Evolutionary conservation across 1,284 basidiomycete species (phyloP).

Genomic region (Marasmius sp.): DNA sequence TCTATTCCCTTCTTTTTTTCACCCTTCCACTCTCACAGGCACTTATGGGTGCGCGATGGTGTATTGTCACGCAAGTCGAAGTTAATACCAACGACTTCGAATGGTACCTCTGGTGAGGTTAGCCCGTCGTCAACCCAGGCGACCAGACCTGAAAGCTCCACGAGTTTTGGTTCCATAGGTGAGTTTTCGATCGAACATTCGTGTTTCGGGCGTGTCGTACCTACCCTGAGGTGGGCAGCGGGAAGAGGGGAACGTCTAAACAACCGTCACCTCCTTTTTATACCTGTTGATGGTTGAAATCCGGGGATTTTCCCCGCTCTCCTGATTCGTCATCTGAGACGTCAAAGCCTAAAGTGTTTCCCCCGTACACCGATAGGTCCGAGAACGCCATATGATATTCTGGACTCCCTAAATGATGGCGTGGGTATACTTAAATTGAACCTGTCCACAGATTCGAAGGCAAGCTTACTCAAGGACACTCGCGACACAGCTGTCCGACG

Average conservation of each 20-base stretch:
- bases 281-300: too few relatives aligned
- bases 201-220: not conserved
- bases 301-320: too few relatives aligned
- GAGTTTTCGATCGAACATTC: slow-evolving; percentile 14
- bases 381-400: too few relatives aligned
- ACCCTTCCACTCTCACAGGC: slow-evolving; percentile 34
- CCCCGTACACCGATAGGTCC: too few relatives aligned
- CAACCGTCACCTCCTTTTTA: too few relatives aligned
- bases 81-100: slow-evolving; percentile 43
- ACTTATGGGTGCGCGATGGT: slow-evolving; percentile 73
- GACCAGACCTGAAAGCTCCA: slow-evolving; percentile 35
- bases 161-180: slow-evolving; percentile 40
- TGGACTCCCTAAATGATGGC: too few relatives aligned
- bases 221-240: not conserved
- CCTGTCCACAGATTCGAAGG: slow-evolving; percentile 34
- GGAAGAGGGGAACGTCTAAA: not conserved
- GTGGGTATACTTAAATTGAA: not conserved
- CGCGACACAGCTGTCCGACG: slow-evolving; percentile 64
- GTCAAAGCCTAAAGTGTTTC: too few relatives aligned
- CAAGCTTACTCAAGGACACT: slow-evolving; percentile 59
- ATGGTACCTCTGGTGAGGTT: slow-evolving; percentile 23
- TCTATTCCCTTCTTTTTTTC: not conserved
- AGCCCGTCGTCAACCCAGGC: slow-evolving; percentile 5
- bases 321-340: too few relatives aligned
- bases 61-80: slow-evolving; percentile 75